Conservation (phyloP, 495 filamentous ascomycete genomes). For the Penicillium longicatenatum region DNA sequence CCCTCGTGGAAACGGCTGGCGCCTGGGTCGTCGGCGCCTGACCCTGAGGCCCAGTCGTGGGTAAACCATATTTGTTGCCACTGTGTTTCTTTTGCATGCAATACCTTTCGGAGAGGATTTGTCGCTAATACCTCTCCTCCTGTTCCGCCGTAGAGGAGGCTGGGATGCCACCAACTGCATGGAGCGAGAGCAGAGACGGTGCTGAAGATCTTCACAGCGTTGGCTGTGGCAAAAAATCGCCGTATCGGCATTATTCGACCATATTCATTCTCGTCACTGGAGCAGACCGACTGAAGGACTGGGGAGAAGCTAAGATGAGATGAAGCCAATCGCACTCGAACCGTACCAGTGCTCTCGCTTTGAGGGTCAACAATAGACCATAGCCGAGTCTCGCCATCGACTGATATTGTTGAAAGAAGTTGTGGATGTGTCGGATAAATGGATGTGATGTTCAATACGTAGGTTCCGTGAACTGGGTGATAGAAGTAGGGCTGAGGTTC, state of each 20-base stretch:
- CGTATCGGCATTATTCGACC: slow-evolving; percentile 55
- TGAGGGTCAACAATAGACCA: slow-evolving; percentile 55
- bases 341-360: slow-evolving; percentile 49
- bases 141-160: slow-evolving; percentile 54
- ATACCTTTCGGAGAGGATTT: slow-evolving; percentile 57
- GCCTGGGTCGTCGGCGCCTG: slow-evolving; percentile 34
- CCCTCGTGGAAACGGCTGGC: slow-evolving; percentile 62
- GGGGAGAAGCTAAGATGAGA: slow-evolving; percentile 58
- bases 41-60: slow-evolving; percentile 56
- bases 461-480: slow-evolving; percentile 59
- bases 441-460: slow-evolving; percentile 56
- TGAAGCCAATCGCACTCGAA: slow-evolving; percentile 53
- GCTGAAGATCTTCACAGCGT: slow-evolving; percentile 37
- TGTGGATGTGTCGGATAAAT: slow-evolving; percentile 63
- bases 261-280: slow-evolving; percentile 60
- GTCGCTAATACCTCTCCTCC: slow-evolving; percentile 56
- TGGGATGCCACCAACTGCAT: slow-evolving; percentile 54
- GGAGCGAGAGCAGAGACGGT: slow-evolving; percentile 43
- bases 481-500: slow-evolving; percentile 55
- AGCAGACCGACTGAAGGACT: slow-evolving; percentile 53
- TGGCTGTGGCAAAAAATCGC: slow-evolving; percentile 56
- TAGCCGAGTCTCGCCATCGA: slow-evolving; percentile 61
- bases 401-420: slow-evolving; percentile 54
- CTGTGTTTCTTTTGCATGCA: slow-evolving; percentile 54
- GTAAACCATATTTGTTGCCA: slow-evolving; percentile 65